Percentiles rank a stretch among this genome's conserved stretches.
phyloP scores from a whole-genome alignment of 768 basidiomycete genomes.

The Naematelia encephala region DNA sequence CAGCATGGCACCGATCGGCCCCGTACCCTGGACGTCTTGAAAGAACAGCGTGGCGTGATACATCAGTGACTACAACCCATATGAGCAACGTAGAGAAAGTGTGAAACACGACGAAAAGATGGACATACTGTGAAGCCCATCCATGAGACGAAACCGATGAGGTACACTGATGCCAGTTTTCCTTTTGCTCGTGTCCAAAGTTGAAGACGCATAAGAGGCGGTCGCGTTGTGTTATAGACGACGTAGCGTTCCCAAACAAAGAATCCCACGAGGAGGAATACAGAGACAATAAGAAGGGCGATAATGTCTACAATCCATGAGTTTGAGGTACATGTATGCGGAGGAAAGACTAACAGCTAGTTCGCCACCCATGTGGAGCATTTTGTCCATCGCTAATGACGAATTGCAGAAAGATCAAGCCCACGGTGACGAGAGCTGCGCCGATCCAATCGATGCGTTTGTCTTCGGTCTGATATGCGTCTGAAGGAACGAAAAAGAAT shows the following conservation, averaged over 20 bases:
- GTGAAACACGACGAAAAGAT: background rate
- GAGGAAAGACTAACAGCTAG: constrained; percentile 55
- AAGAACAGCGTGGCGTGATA: constrained; percentile 36
- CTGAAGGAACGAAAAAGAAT: constrained; percentile 62
- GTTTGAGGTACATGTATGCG: background rate
- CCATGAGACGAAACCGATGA: constrained; percentile 39
- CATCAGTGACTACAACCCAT: constrained; percentile 20
- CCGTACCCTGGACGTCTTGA: constrained; percentile 23
- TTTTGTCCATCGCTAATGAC: constrained; percentile 67
- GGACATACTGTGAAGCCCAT: constrained; percentile 38
- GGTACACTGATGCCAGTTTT: constrained; percentile 35
- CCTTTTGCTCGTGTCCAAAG: constrained; percentile 46
- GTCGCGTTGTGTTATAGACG: constrained; percentile 50
- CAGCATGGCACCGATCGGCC: constrained; percentile 25
- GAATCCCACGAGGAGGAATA: constrained; percentile 61
- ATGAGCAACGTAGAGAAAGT: constrained; percentile 7
- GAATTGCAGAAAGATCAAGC: constrained; percentile 68
- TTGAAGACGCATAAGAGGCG: constrained; percentile 45
- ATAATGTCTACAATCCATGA: constrained; percentile 61
- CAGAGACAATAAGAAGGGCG: constrained; percentile 62
- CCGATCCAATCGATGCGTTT: constrained; percentile 71
- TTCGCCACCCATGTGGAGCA: constrained; percentile 62
- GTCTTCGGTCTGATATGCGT: constrained; percentile 52
- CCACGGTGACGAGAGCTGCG: constrained; percentile 62
- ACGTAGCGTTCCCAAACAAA: constrained; percentile 65